Evolutionary conservation across 768 basidiomycete genomes (phyloP), one percentile per base, ranked within the genome.

Genomic region (Leucogyrophana mollusca): DNA sequence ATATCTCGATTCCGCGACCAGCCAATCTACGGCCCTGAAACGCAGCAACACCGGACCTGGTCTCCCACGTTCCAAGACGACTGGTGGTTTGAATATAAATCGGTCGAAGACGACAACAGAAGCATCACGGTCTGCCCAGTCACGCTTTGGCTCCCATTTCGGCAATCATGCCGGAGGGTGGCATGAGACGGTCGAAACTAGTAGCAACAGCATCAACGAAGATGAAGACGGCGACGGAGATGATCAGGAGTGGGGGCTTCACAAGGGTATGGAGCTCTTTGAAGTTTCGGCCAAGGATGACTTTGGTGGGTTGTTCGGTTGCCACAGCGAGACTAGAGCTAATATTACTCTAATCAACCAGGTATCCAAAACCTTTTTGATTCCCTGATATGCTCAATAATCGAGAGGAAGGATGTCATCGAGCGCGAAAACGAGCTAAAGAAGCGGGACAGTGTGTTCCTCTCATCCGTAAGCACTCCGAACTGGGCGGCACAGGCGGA

Each of bases 271-370:
- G 83, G 87, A 88, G 58, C 76, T 94, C 14, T 90, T 89, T 53
- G 90, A 95, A 61, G 90, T 95, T 16, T 94, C 90, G 35, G 87
- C 94, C 43, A 94, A 94, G 67, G 91, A 94, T 56, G 87, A 90
- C 59, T 59, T 69, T 24, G 93, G 92, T 93, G 51, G 52, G 81
- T 70, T 42, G 34, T 43, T 45, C 44, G 45, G 56, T 14, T 18
- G 16, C 21, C 24, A 33, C 32, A 38, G 21, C 10, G 16, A 42
- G 24, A 14, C n/a, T 49, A 36, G 41, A 21, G 3, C 2, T 20
- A 9, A 40, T 50, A 34, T 58, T 50, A 46, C 46, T 53, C 36
- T 23, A 41, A 21, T 52, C 42, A 25, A 47, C 16, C 46, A 94
- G 93, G 93, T 45, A 87, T 96, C 49, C 77, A 85, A 63, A 69